These are phyloP conservation scores for Mimosa bimucronata DNA, from an alignment of 306 rosid species.

Conservation along the genomic window DNA sequence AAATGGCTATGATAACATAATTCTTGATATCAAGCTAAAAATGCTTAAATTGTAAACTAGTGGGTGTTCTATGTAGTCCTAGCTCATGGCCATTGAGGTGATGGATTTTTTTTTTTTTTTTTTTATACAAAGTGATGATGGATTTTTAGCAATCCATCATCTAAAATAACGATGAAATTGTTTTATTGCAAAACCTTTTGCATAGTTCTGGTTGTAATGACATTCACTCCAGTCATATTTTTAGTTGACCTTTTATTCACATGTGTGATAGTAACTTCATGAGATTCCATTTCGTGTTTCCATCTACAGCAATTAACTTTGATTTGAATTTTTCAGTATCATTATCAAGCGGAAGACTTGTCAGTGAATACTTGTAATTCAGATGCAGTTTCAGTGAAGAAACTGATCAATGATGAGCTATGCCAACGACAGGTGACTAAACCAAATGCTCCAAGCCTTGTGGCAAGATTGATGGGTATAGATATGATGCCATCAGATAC, in stretches of 20 bases:
- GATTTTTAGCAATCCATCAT: neutral
- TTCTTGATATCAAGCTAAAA: slow-evolving; percentile 5
- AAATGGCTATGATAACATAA: neutral
- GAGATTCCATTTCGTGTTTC: slow-evolving; percentile 15
- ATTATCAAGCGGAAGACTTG: slow-evolving; percentile 59
- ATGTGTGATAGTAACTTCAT: slow-evolving; percentile 7
- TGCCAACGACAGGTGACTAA: slow-evolving; percentile 61
- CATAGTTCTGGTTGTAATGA: slow-evolving; percentile 6
- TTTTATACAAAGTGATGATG: too few relatives aligned
- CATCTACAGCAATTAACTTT: slow-evolving; percentile 26
- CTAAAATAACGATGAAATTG: neutral
- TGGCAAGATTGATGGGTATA: slow-evolving; percentile 98
- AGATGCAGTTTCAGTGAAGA: slow-evolving; percentile 79
- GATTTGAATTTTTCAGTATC: slow-evolving; percentile 49
- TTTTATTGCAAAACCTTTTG: slow-evolving; percentile 29
- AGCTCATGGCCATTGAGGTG: neutral
- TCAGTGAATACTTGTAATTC: slow-evolving; percentile 51
- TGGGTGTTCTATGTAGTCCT: slow-evolving; percentile 8
- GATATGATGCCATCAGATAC: slow-evolving; percentile 65
- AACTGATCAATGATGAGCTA: slow-evolving; percentile 80
- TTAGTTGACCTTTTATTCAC: neutral
- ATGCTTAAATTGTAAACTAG: neutral
- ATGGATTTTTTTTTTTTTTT: slow-evolving; percentile 14
- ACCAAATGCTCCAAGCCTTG: slow-evolving; percentile 80
- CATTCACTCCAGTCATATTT: slow-evolving; percentile 20